Evolutionary conservation across 352 stramenopile genomes (phyloP).

Genomic region (Phytopythium chamaehyphon): DNA sequence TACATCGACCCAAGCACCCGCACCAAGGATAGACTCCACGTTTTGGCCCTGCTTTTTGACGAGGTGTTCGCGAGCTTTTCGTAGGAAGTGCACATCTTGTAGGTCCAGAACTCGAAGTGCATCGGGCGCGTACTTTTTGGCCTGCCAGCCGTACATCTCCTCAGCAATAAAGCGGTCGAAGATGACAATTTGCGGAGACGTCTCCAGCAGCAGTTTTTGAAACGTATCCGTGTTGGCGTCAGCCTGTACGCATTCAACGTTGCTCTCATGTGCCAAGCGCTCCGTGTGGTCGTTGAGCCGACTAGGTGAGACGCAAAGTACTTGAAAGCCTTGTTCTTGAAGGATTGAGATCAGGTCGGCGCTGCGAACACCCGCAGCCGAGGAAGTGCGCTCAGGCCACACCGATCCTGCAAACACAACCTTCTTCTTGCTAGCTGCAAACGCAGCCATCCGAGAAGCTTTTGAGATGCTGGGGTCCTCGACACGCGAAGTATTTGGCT

Average conservation of each 20-base stretch:
- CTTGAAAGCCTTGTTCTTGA: conserved; percentile 54
- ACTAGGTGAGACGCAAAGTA: conserved; percentile 76
- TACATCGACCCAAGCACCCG: conserved; percentile 10
- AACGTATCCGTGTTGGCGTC: conserved; percentile 72
- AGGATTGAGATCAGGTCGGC: conserved; percentile 69
- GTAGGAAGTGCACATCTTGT: conserved; percentile 92
- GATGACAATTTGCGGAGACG: conserved; percentile 58
- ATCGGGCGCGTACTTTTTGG: conserved; percentile 67
- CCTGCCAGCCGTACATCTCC: conserved; percentile 86
- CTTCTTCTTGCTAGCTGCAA: conserved; percentile 58
- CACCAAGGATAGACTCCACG: conserved; percentile 13
- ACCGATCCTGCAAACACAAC: conserved; percentile 67
- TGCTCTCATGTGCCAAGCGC: conserved; percentile 29
- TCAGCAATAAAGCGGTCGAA: conserved; percentile 85
- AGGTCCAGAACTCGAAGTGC: conserved; percentile 87
- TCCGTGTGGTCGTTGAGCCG: conserved; percentile 71
- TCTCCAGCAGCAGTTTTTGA: conserved; percentile 55
- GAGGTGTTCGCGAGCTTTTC: conserved; percentile 71
- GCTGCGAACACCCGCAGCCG: conserved; percentile 83
- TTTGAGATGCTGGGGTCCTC: conserved; percentile 2
- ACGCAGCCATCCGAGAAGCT: conserved; percentile 34
- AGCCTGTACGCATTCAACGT: conserved; percentile 59
- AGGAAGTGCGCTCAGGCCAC: conserved; percentile 87
- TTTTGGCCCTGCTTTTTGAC: conserved; percentile 60
- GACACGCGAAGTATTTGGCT: too few species aligned